phyloP scores from a whole-genome alignment of 176 grass and related monocot species.

The Triticum monococcum region DNA sequence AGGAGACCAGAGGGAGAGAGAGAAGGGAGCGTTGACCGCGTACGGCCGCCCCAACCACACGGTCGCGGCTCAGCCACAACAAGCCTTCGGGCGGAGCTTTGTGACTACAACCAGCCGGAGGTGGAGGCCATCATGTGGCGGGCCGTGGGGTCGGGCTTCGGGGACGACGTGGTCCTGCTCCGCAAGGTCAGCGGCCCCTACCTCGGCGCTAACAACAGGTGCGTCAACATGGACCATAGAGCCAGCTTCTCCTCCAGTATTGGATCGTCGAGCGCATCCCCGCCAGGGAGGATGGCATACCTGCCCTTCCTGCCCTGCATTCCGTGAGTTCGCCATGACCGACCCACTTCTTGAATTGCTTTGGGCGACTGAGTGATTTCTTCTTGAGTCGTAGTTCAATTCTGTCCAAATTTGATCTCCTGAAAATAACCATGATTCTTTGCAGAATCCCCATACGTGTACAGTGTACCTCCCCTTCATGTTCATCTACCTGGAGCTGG shows the following conservation, averaged over 20 bases:
- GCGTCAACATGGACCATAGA: background rate
- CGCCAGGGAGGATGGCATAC: background rate
- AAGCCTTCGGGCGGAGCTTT: too few relatives aligned
- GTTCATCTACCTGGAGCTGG: too few relatives aligned
- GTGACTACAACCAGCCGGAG: background rate
- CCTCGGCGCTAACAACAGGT: conserved; percentile 12
- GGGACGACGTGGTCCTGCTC: background rate
- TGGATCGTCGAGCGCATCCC: background rate
- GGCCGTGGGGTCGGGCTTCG: too few relatives aligned
- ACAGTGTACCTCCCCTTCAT: too few relatives aligned
- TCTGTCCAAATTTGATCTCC: too few relatives aligned
- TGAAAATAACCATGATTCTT: too few relatives aligned
- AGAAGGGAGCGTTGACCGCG: background rate
- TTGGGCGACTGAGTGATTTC: too few relatives aligned
- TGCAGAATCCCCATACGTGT: too few relatives aligned
- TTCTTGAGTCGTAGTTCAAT: background rate
- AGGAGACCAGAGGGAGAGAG: too few relatives aligned
- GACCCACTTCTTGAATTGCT: background rate
- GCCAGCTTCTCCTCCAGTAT: background rate
- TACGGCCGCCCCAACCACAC: background rate
- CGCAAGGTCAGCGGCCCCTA: background rate
- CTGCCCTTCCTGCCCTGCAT: background rate
- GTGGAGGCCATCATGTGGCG: too few relatives aligned
- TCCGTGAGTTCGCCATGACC: background rate
- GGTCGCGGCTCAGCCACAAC: background rate